Percentiles rank a stretch among this genome's conserved stretches.
Evolutionary conservation across 371 early-diverging fungal genomes (phyloP).

Genomic region (Apophysomyces elegans): DNA sequence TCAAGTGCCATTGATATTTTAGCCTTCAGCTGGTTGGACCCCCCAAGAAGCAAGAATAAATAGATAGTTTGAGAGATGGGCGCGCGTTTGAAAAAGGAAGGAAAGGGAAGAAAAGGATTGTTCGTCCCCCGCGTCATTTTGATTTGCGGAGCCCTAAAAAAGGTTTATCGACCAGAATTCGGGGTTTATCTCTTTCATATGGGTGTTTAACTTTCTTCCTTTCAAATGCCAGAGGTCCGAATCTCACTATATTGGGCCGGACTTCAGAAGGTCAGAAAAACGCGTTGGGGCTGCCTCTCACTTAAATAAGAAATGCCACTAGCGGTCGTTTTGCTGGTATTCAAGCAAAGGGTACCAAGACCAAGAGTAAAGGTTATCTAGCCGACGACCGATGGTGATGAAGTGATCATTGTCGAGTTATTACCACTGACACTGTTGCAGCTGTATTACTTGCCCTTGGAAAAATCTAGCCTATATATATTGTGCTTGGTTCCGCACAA

Average conservation of each 20-base stretch:
- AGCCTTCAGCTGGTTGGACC: neutral
- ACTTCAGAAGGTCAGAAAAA: neutral
- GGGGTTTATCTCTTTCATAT: constrained; percentile 5
- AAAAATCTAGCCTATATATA: too few species aligned
- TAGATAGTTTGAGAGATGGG: neutral
- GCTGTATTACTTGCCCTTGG: too few species aligned
- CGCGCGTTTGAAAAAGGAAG: constrained; percentile 12
- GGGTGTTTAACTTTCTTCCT: constrained; percentile 1
- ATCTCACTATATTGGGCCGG: neutral
- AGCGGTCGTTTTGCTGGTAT: too few species aligned
- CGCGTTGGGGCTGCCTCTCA: neutral
- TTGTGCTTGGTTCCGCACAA: too few species aligned
- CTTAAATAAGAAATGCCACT: too few species aligned
- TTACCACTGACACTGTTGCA: too few species aligned
- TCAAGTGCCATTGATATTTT: neutral
- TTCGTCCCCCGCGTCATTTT: constrained; percentile 9
- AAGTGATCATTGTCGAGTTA: too few species aligned
- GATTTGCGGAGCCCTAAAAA: constrained; percentile 5
- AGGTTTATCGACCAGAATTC: constrained; percentile 11
- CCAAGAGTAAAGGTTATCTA: too few species aligned
- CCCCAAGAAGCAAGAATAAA: neutral
- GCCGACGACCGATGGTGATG: too few species aligned
- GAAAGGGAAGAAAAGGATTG: constrained; percentile 8
- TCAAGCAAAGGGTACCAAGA: too few species aligned
- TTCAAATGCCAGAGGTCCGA: neutral